Conservation (phyloP, 768 basidiomycete genomes). For the Lepiota brunneoincarnata region DNA sequence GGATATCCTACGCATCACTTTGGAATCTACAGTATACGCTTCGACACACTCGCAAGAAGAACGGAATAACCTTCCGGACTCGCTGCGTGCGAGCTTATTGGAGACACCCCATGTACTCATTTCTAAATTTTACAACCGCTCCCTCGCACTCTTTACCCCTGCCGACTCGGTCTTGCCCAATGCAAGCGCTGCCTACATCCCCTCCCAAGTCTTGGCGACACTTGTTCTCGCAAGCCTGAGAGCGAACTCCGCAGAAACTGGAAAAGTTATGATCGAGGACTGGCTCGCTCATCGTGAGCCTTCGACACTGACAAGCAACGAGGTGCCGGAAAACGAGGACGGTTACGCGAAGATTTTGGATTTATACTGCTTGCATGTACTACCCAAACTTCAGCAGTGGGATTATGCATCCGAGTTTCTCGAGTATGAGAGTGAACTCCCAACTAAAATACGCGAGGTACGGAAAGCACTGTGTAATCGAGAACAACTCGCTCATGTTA, state of each 20-base stretch:
- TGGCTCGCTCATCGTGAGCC: constrained; percentile 67
- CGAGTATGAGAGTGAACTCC: constrained; percentile 67
- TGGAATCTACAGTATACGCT: constrained; percentile 71
- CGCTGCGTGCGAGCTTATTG: constrained; percentile 49
- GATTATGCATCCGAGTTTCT: constrained; percentile 77
- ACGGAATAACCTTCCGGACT: constrained; percentile 43
- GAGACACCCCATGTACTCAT: constrained; percentile 61
- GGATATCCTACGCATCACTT: constrained; percentile 84
- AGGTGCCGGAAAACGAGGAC: constrained; percentile 33
- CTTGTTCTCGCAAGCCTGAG: constrained; percentile 71
- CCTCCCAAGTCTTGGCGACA: constrained; percentile 66
- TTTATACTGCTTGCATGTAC: constrained; percentile 68
- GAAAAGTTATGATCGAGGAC: constrained; percentile 67
- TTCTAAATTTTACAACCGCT: constrained; percentile 56
- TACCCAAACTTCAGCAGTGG: constrained; percentile 77
- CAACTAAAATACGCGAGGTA: constrained; percentile 50
- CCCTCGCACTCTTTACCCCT: constrained; percentile 68
- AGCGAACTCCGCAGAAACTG: constrained; percentile 56
- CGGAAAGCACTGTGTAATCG: constrained; percentile 16
- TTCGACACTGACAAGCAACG: constrained; percentile 20
- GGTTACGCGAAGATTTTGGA: constrained; percentile 77
- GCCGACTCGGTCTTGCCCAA: constrained; percentile 33
- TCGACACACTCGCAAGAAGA: constrained; percentile 40
- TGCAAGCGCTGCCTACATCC: constrained; percentile 54
- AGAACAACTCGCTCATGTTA: constrained; percentile 1